A percentile compares a stretch with the other conserved stretches of the same genome.
Evolutionary conservation across 805 yeast species (phyloP).

Genomic region (Isabelozyma rhagii): DNA sequence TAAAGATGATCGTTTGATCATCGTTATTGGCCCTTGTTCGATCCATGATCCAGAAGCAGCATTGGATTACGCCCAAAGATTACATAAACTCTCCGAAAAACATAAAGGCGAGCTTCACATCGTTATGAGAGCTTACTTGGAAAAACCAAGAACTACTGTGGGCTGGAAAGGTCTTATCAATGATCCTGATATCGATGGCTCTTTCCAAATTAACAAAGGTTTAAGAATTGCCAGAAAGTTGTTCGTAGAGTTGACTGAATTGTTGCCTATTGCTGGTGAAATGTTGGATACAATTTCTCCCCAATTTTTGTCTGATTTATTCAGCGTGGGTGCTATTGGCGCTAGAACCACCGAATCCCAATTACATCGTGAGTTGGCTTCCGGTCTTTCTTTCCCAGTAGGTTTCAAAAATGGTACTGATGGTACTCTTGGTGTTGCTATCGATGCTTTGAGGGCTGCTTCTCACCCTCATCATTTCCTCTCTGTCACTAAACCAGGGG

Average conservation of each 20-base stretch:
- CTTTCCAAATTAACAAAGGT: constrained; percentile 94
- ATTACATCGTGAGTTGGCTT: constrained; percentile 93
- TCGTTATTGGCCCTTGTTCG: constrained; percentile 96
- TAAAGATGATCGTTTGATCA: constrained; percentile 79
- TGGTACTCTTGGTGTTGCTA: constrained; percentile 90
- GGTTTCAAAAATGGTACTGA: constrained; percentile 99
- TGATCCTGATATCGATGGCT: constrained; percentile 92
- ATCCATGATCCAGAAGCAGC: constrained; percentile 94
- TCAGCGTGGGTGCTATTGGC: constrained; percentile 97
- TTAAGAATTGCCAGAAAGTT: constrained; percentile 82
- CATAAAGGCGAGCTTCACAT: constrained; percentile 74
- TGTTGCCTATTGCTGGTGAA: constrained; percentile 92
- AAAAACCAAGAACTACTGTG: constrained; percentile 97
- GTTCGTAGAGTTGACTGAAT: constrained; percentile 77
- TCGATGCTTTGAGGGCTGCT: constrained; percentile 92
- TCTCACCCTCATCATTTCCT: constrained; percentile 91
- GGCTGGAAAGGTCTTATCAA: constrained; percentile 99
- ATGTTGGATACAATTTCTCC: constrained; percentile 98
- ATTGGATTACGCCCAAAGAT: constrained; percentile 73
- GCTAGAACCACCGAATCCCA: constrained; percentile 99
- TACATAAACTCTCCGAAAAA: constrained; percentile 56
- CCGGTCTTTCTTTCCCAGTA: constrained; percentile 95
- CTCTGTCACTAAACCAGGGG: constrained; percentile 93
- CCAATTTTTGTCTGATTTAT: constrained; percentile 87
- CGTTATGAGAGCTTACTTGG: constrained; percentile 96